These are phyloP conservation scores for Ananas comosus DNA, from an alignment of 176 grass and related monocot genomes.

Conservation along the genomic window DNA sequence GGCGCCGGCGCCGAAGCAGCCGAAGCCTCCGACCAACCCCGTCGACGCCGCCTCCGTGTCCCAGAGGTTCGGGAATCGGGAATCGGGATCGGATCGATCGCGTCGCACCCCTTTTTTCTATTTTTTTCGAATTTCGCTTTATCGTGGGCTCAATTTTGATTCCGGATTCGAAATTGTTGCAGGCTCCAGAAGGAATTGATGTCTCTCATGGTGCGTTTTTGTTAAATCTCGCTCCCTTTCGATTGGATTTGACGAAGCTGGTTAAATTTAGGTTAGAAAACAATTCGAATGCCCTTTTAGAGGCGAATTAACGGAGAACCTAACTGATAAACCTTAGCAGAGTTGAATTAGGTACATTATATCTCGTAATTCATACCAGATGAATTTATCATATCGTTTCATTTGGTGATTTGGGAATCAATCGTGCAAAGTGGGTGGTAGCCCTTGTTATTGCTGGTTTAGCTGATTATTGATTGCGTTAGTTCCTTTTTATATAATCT, in stretches of 20 bases:
- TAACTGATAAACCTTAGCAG: too few species aligned
- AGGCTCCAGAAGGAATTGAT: conserved; percentile 25
- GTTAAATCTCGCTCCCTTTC: neutral
- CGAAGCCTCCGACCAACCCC: conserved; percentile 17
- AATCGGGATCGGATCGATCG: neutral
- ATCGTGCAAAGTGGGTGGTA: too few species aligned
- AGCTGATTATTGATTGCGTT: too few species aligned
- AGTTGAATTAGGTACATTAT: too few species aligned
- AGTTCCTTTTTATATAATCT: too few species aligned
- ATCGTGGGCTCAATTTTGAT: neutral
- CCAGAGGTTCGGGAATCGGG: conserved; percentile 5
- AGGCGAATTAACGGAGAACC: too few species aligned
- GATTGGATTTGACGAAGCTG: neutral
- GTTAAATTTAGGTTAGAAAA: too few species aligned
- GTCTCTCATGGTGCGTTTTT: conserved; percentile 8
- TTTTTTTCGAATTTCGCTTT: neutral
- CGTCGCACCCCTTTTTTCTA: neutral
- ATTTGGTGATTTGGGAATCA: too few species aligned
- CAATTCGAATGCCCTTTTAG: too few species aligned
- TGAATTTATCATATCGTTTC: too few species aligned
- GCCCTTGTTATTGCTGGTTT: too few species aligned
- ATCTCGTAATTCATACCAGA: too few species aligned
- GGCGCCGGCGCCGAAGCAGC: conserved; percentile 11
- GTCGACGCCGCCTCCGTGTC: conserved; percentile 25
- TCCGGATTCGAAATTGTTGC: neutral